Base-by-base conservation (phyloP, 176 grass and related monocot species). In the Ananas comosus region DNA sequence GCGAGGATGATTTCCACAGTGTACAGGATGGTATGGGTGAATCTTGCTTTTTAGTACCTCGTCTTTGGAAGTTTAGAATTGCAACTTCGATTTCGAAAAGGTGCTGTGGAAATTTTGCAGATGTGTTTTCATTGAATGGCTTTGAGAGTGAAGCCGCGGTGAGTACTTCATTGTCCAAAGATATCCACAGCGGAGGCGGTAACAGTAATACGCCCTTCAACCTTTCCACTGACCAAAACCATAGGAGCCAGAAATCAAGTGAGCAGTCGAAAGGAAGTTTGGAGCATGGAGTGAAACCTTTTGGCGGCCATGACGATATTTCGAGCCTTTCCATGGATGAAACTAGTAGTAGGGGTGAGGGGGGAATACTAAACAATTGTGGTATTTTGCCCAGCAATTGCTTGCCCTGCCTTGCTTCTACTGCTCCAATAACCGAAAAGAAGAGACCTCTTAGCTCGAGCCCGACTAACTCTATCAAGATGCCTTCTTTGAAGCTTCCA, bases 1-100 rank as follows among this genome's bases (percentile, higher is more conserved):
- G 80, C 9, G 95, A 99, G 69, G 95, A 99, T 53, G 95, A 99
- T 65, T 99, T 91, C 85, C 77, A 88, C 56, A 99, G 95, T 73
- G 80, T 99, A 75, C 90, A 88, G 48, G 95, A 86, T 29, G 95
- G 94, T 99, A 93, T 73, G 64, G 23, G 74, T 54, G 63, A 14
- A n/a, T 13, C 65, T 66, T 27, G 33, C 28, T 53, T 18, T 18
- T 7, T 7, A 6, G 33, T 42, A 42, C 4, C 33, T 42, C 7
- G 33, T 42, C 33, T 42, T 42, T 42, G 33, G 33, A 42, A 42
- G 33, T 7, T 42, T 42, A 42, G 33, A 42, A 42, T 27, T 27
- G 25, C 25, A 27, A 27, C 1, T 27, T 27, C 25, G 2, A 27
- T 27, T 27, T 27, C 25, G 1, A 27, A 2, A 27, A 27, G 25